Percentiles rank a stretch among this genome's conserved stretches.
These are phyloP conservation scores for Eucalyptus albens DNA, from an alignment of 345 rosid species.

Conservation along the genomic window DNA sequence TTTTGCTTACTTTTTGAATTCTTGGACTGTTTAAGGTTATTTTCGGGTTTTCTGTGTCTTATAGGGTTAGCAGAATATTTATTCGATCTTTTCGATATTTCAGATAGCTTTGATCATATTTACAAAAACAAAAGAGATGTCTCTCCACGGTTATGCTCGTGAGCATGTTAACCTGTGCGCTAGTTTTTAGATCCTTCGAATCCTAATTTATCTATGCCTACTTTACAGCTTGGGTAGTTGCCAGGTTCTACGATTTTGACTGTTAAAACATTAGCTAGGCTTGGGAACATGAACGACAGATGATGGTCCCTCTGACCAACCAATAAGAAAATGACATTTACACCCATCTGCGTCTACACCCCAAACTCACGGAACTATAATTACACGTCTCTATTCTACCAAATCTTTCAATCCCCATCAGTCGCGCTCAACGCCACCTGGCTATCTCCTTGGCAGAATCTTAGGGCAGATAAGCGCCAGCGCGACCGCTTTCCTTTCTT, in stretches of 20 bases:
- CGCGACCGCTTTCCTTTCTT: neutral
- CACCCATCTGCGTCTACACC: neutral
- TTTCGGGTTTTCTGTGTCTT: neutral
- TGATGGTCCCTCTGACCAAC: neutral
- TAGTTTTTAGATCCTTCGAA: neutral
- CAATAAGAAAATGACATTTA: neutral
- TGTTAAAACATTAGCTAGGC: neutral
- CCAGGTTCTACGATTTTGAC: neutral
- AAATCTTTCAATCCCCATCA: neutral
- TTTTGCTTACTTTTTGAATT: neutral
- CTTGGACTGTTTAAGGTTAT: neutral
- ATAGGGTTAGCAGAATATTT: neutral
- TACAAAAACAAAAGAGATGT: neutral
- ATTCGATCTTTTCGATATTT: neutral
- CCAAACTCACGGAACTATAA: too few species aligned
- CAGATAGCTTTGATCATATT: neutral
- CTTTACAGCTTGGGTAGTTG: neutral
- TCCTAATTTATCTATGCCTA: neutral
- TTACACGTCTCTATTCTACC: neutral
- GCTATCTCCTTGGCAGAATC: neutral
- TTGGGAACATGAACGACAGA: neutral
- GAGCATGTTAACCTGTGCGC: neutral
- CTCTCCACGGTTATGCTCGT: neutral
- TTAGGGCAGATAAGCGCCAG: neutral
- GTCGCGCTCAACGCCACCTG: fast-evolving